Base-by-base conservation (phyloP, 176 grass and related monocot genomes). In the Canna indica region DNA sequence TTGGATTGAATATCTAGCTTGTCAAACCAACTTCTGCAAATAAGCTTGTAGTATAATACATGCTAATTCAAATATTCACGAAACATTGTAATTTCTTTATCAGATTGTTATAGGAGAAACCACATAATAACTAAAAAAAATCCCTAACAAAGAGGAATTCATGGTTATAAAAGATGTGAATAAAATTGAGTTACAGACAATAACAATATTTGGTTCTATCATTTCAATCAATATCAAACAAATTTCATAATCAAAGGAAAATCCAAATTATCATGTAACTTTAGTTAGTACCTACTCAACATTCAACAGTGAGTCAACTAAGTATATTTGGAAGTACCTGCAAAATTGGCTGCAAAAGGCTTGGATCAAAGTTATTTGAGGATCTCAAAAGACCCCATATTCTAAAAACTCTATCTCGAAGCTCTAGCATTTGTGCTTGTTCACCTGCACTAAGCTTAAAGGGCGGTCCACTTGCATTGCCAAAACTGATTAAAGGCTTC, bases 331-430 rank as follows among this genome's bases (percentile, higher is more conserved):
- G n/a, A n/a, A 45, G 53, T 85, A 97, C 94, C 89, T 97, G 86
- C 34, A 92, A 78, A 54, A 97, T 87, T 73, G 94, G 94, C 72
- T 83, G 89, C 58, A 97, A 79, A 84, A 92, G 78, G 76, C 81
- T 92, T 28, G 94, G 94, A 83, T 97, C 94, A 27, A 97, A 97
- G 79, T 73, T 85, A 75, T 90, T 80, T 44, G 86, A 87, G 38
- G 94, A 81, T 85, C 94, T 90, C 86, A 97, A 74, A 48, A 92
- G 89, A 73, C 59, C 76, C 94, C 86, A 87, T 77, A 97, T 85
- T 77, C 89, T 90, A 41, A 92, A 68, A 70, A 97, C 89, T 67
- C 59, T 80, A 75, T 85, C 86, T 79, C 94, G 73, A 34, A 97
- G 88, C 59, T 90, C 88, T 70, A 92, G 47, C 80, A 97, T 85